A percentile compares a stretch with the other conserved stretches of the same genome.
phyloP scores from a whole-genome alignment of 2,329 filamentous ascomycete species.

The Corniculantispora saksenae region DNA sequence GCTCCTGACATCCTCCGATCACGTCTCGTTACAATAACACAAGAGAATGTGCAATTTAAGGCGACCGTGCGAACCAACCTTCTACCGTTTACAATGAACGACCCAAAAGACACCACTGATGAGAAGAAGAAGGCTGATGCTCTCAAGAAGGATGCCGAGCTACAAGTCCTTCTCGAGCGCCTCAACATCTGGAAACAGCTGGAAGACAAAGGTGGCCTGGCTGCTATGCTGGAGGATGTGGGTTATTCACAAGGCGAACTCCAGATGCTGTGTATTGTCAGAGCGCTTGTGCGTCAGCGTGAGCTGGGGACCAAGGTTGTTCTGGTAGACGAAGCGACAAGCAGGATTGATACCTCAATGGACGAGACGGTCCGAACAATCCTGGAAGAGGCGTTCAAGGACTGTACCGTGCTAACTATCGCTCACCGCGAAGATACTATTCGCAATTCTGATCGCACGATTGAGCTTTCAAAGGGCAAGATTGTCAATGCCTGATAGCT shows the following conservation, averaged over 20 bases:
- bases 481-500: background rate
- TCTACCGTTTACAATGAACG: too few relatives aligned
- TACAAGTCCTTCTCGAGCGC: too few relatives aligned
- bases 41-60: too few relatives aligned
- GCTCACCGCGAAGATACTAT: background rate
- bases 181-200: background rate
- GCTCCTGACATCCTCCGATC: too few relatives aligned
- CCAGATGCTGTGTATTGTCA: background rate
- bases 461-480: background rate
- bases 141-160: too few relatives aligned
- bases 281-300: background rate
- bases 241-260: background rate
- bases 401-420: background rate
- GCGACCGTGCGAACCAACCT: too few relatives aligned
- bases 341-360: background rate
- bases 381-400: background rate
- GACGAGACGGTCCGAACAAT: background rate
- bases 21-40: too few relatives aligned
- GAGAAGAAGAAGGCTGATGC: too few relatives aligned
- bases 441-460: background rate
- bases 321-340: background rate
- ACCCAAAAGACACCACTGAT: too few relatives aligned
- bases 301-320: background rate
- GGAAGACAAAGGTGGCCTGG: background rate
- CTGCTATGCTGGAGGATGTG: background rate